These are phyloP conservation scores for Lophiostoma macrostomum DNA, from an alignment of 495 filamentous ascomycete genomes.

Conservation along the genomic window DNA sequence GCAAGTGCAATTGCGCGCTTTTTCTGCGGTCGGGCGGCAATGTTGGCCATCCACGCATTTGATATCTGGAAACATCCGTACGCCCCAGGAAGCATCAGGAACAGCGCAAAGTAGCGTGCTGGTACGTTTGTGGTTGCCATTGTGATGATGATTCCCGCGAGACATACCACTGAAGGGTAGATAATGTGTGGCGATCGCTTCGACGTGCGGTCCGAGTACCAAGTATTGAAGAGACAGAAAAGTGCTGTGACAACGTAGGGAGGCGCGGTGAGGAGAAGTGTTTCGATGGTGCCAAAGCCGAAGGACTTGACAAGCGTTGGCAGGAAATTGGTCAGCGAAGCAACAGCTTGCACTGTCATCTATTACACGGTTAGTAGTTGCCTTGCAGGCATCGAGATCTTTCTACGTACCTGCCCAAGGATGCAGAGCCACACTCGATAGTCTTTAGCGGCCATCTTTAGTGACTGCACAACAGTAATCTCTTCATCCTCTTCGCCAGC, in stretches of 20 bases:
- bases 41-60: constrained; percentile 12
- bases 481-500: neutral
- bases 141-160: constrained; percentile 70
- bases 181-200: constrained; percentile 75
- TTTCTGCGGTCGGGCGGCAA: constrained; percentile 2
- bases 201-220: constrained; percentile 70
- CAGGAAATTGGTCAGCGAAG: constrained; percentile 68
- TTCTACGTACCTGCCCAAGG: neutral
- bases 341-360: neutral
- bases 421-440: neutral
- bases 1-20: constrained; percentile 10
- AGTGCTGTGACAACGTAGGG: constrained; percentile 57
- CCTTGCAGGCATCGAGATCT: neutral
- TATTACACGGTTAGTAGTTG: neutral
- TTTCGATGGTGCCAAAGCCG: constrained; percentile 57
- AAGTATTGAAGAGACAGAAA: constrained; percentile 64
- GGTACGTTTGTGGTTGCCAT: constrained; percentile 59
- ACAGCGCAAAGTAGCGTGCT: constrained; percentile 73
- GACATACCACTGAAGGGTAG: constrained; percentile 60
- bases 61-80: neutral
- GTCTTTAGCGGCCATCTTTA: neutral
- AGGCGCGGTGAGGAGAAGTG: constrained; percentile 71
- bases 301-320: constrained; percentile 75
- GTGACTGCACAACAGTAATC: neutral
- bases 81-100: constrained; percentile 58